Conservation (phyloP, 1,284 basidiomycete species). For the Sporisorium scitamineum region DNA sequence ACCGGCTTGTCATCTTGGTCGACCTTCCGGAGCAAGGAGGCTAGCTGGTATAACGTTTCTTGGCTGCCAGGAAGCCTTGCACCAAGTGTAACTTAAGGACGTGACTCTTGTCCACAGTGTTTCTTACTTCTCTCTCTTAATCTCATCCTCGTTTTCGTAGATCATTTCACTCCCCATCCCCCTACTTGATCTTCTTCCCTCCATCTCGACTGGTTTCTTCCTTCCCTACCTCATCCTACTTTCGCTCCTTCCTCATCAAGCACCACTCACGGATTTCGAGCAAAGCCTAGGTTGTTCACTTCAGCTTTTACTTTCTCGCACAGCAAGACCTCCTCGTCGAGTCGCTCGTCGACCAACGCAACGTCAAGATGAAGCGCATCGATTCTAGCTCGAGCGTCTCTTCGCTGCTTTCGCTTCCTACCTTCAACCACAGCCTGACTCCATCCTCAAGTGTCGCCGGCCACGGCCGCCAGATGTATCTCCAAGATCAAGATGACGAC, state of each 20-base stretch:
- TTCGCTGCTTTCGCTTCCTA: conserved; percentile 31
- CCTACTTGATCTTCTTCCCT: conserved; percentile 1
- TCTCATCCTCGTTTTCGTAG: neutral
- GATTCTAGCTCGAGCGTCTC: conserved; percentile 21
- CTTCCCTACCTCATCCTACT: conserved; percentile 1
- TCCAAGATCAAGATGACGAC: conserved; percentile 16
- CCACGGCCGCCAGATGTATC: conserved; percentile 9
- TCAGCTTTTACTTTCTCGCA: neutral
- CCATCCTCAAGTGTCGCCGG: conserved; percentile 14
- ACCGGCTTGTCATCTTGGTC: neutral
- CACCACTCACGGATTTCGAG: neutral
- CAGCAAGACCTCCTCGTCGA: neutral
- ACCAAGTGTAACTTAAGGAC: neutral
- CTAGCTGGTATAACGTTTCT: neutral
- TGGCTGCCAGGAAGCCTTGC: neutral
- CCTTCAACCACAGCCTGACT: conserved; percentile 24
- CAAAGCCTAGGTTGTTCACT: neutral
- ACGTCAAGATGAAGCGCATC: conserved; percentile 20
- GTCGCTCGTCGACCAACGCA: neutral
- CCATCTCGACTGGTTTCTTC: neutral
- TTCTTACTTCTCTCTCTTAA: conserved; percentile 6
- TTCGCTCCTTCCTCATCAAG: neutral
- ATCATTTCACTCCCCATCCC: neutral
- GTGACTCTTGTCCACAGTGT: neutral
- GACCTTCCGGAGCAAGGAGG: neutral